These are phyloP conservation scores for Hypoxylon rubiginosum DNA, from an alignment of 2,329 filamentous ascomycete genomes.

Conservation along the genomic window DNA sequence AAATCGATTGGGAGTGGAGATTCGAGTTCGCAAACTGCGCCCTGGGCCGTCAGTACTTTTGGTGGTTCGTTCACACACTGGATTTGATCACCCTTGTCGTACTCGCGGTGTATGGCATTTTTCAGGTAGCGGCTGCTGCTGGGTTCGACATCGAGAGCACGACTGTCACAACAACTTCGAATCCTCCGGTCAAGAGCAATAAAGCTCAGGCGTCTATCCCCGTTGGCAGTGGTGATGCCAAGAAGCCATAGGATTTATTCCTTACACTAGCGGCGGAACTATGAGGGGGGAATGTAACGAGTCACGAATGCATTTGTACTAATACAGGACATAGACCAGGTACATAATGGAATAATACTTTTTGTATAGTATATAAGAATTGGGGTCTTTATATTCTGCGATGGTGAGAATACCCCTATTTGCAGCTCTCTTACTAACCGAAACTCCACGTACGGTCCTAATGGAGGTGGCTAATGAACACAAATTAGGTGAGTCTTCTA, in stretches of 20 bases:
- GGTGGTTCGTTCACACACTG: constrained; percentile 90
- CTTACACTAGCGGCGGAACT: constrained; percentile 17
- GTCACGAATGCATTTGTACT: constrained; percentile 35
- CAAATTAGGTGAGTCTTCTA: constrained; percentile 17
- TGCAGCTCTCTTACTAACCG: background rate
- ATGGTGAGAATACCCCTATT: background rate
- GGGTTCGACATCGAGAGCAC: constrained; percentile 43
- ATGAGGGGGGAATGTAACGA: constrained; percentile 28
- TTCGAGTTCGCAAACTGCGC: constrained; percentile 84
- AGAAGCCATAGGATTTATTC: constrained; percentile 35
- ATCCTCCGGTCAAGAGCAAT: background rate
- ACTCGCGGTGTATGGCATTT: constrained; percentile 46
- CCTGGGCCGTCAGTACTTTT: constrained; percentile 88
- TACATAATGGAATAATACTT: constrained; percentile 14
- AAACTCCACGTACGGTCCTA: background rate
- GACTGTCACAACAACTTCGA: constrained; percentile 25
- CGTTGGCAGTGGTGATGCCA: constrained; percentile 35
- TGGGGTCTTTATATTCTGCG: background rate
- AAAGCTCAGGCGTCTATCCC: constrained; percentile 4
- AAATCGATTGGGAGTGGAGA: constrained; percentile 78
- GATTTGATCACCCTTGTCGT: constrained; percentile 65
- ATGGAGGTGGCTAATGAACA: background rate
- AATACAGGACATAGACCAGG: constrained; percentile 32
- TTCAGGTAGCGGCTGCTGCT: constrained; percentile 37
- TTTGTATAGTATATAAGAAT: background rate